Conservation (phyloP, 352 stramenopile genomes). For the Globisporangium uncinulatum region DNA sequence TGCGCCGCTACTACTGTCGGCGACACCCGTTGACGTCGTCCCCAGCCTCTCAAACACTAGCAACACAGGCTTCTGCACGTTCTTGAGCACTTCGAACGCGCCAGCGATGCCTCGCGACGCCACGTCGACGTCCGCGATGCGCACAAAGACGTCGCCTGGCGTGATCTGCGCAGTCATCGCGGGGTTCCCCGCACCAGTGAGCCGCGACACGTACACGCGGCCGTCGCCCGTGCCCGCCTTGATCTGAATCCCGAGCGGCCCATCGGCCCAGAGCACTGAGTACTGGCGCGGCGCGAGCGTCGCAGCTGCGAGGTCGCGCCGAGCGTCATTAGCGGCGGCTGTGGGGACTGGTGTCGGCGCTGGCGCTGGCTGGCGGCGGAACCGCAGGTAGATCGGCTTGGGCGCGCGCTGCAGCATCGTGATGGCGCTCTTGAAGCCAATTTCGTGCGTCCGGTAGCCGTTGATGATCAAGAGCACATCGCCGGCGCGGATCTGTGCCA, state of each 20-base stretch:
- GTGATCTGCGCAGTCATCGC: slow-evolving; percentile 45
- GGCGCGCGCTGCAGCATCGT: slow-evolving; percentile 64
- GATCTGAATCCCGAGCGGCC: slow-evolving; percentile 79
- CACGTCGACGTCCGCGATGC: slow-evolving; percentile 66
- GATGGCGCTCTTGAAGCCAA: slow-evolving; percentile 76
- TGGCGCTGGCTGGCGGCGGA: slow-evolving; percentile 27
- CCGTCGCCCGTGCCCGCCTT: slow-evolving; percentile 48
- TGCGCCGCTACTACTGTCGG: background rate
- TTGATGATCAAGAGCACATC: slow-evolving; percentile 78
- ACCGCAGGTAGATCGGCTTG: slow-evolving; percentile 75
- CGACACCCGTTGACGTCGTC: slow-evolving; percentile 2
- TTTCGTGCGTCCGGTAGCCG: slow-evolving; percentile 58
- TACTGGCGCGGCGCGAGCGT: slow-evolving; percentile 43
- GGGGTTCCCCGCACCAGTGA: slow-evolving; percentile 58
- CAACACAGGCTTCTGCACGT: slow-evolving; percentile 71
- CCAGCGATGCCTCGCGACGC: slow-evolving; percentile 62
- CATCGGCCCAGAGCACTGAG: slow-evolving; percentile 67
- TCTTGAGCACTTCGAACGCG: slow-evolving; percentile 74
- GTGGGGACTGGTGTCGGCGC: slow-evolving; percentile 7
- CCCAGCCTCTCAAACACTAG: slow-evolving; percentile 59
- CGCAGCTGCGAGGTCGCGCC: slow-evolving; percentile 3
- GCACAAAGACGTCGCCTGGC: slow-evolving; percentile 71
- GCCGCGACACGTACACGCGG: slow-evolving; percentile 62
- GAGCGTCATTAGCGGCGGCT: background rate
- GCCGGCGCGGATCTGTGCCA: slow-evolving; percentile 56